Evolutionary conservation across 345 rosid species (phyloP).

Genomic region (Pugionium dolabratum): DNA sequence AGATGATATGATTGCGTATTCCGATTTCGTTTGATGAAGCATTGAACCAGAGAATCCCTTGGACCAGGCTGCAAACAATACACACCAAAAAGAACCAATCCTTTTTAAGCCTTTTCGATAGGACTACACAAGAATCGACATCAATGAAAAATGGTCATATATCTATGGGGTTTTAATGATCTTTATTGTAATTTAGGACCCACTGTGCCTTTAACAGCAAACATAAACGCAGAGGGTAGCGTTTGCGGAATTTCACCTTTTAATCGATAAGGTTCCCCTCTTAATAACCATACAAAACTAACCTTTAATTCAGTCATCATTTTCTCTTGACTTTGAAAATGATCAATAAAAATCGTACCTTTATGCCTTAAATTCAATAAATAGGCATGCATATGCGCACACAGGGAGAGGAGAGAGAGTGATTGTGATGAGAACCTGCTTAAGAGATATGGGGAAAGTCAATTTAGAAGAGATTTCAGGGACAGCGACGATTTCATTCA

Average conservation of each 20-base stretch:
- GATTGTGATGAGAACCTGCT: constrained; percentile 54
- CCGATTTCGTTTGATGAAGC: constrained; percentile 64
- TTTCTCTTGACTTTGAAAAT: constrained; percentile 3
- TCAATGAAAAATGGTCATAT: not conserved
- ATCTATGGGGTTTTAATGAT: not conserved
- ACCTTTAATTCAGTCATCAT: not conserved
- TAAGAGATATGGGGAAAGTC: constrained; percentile 85
- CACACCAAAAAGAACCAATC: constrained; percentile 9
- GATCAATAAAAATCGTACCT: constrained; percentile 25
- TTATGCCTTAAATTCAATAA: constrained; percentile 22
- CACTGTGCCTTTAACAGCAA: not conserved
- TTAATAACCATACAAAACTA: not conserved
- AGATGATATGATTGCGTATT: constrained; percentile 58
- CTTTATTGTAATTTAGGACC: not conserved
- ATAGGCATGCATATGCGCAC: no score
- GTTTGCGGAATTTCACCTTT: not conserved
- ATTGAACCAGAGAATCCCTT: constrained; percentile 56
- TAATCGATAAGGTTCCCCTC: not conserved
- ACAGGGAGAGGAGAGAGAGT: not conserved
- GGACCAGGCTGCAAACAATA: constrained; percentile 71
- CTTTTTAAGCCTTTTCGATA: not conserved
- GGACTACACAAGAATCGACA: constrained; percentile 5
- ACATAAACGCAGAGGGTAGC: constrained; percentile 15
- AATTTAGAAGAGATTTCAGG: constrained; percentile 70
- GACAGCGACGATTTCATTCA: constrained; percentile 63